Percentiles rank a stretch among this genome's conserved stretches.
phyloP scores from a whole-genome alignment of 768 basidiomycete species.

The Russula earlei region DNA sequence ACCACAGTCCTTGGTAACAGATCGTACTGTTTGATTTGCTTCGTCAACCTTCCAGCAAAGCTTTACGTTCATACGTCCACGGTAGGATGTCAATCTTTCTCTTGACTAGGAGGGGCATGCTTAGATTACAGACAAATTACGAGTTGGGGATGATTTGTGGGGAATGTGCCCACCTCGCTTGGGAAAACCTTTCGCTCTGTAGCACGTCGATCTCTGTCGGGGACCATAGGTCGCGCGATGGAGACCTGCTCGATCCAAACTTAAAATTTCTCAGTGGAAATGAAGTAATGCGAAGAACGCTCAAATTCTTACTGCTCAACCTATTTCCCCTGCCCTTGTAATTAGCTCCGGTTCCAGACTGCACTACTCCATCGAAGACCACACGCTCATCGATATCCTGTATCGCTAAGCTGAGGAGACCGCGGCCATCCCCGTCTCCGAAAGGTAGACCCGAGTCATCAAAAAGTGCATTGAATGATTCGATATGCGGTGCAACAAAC shows the following conservation, averaged over 20 bases:
- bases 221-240: conserved; percentile 76
- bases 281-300: conserved; percentile 9
- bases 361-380: conserved; percentile 75
- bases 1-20: conserved; percentile 77
- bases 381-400: conserved; percentile 85
- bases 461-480: conserved; percentile 94
- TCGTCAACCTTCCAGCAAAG: conserved; percentile 71
- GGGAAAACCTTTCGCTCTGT: conserved; percentile 78
- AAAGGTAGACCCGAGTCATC: conserved; percentile 78
- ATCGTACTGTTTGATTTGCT: conserved; percentile 56
- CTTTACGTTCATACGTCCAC: conserved; percentile 80
- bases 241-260: conserved; percentile 87
- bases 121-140: not conserved
- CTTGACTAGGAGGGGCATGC: conserved; percentile 51
- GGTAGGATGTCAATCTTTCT: conserved; percentile 87
- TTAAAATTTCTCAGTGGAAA: conserved; percentile 28
- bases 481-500: conserved; percentile 87
- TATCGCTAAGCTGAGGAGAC: conserved; percentile 67
- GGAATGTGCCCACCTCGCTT: conserved; percentile 52
- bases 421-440: conserved; percentile 69
- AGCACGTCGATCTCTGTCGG: conserved; percentile 70
- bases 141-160: not conserved
- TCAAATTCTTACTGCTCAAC: conserved; percentile 58
- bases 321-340: conserved; percentile 67
- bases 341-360: conserved; percentile 43